Percentiles rank a stretch among this genome's conserved stretches.
Evolutionary conservation across 192 early-diverging fungal species (phyloP).

Genomic region (Haplosporangium gracile): DNA sequence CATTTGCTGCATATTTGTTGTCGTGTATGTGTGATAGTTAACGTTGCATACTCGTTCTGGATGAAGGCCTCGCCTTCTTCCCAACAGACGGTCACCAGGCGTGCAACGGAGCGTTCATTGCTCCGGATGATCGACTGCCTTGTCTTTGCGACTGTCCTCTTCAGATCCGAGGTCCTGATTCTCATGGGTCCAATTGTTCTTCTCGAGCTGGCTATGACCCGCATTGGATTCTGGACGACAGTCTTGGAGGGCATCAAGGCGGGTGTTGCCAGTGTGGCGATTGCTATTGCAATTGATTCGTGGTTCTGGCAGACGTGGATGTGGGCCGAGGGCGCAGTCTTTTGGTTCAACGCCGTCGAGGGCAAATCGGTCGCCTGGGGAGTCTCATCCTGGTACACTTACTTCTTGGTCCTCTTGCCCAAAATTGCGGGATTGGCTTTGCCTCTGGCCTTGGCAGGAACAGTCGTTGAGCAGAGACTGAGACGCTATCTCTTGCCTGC

Average conservation of each 20-base stretch:
- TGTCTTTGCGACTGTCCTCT: constrained; percentile 59
- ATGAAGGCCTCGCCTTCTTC: constrained; percentile 39
- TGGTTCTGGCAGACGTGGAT: constrained; percentile 79
- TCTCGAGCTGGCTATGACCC: constrained; percentile 47
- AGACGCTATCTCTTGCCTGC: constrained; percentile 68
- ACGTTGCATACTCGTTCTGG: constrained; percentile 58
- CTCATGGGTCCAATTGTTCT: constrained; percentile 57
- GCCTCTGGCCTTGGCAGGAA: constrained; percentile 73
- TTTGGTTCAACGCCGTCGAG: constrained; percentile 82
- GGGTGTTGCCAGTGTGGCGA: constrained; percentile 33
- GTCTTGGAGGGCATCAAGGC: constrained; percentile 36
- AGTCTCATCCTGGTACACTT: constrained; percentile 77
- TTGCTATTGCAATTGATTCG: constrained; percentile 74
- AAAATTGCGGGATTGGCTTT: constrained; percentile 77
- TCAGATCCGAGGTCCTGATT: constrained; percentile 68
- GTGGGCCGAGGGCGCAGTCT: constrained; percentile 83
- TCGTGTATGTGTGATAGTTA: constrained; percentile 36
- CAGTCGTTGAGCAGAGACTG: constrained; percentile 58
- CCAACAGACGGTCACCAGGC: constrained; percentile 1
- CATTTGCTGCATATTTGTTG: neutral
- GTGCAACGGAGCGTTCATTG: constrained; percentile 26
- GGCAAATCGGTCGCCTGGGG: constrained; percentile 80
- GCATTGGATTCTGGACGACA: constrained; percentile 31
- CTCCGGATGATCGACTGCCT: constrained; percentile 61
- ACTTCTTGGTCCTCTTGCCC: constrained; percentile 82